Base-by-base conservation (phyloP, 129 eudicot species). In the Sambucus nigra region DNA sequence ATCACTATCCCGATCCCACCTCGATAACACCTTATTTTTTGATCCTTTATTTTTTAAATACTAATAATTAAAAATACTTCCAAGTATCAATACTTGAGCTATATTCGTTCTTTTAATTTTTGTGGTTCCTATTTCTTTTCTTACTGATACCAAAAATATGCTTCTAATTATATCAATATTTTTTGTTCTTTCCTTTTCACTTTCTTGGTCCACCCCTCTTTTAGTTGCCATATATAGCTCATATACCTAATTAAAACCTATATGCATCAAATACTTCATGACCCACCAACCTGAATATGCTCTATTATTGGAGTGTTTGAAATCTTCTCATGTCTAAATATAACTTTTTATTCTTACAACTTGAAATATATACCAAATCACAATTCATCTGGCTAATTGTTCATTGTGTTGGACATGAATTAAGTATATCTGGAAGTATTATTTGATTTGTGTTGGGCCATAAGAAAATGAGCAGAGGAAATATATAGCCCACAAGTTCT, bases 181-280 rank as follows among this genome's bases (percentile, higher is more conserved):
- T 15, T 35, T 0, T 35, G 41, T 17, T 7, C 17, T n/a, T 53
- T 18, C 12, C 32, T 28, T n/a, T n/a, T n/a, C n/a, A 7, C 42
- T 33, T 33, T 27, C 1, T 7, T 19, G 60, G 19, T 55, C 47
- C 60, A 7, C 55, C 28, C 19, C 33, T 28, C 13, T 47, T 35
- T 55, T 55, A 21, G 47, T 33, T 14, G 25, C 47, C 11, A 21
- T 19, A 11, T 9, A 48, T 32, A 61, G 21, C 23, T 9, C 38
- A 35, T 35, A 7, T 8, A 48, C 66, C 66, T 61, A 48, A 61
- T 25, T 1, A 40, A 19, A 31, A 61, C 49, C 48, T 61, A 39
- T 48, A 47, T 32, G 21, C 27, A 47, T 31, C 13, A 22, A 61
- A 6, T 48, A 22, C 33, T 45, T 61, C 57, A 47, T 47, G 1